These are phyloP conservation scores for Phyllosticta citrichinensis DNA, from an alignment of 2,329 filamentous ascomycete genomes.

Conservation along the genomic window DNA sequence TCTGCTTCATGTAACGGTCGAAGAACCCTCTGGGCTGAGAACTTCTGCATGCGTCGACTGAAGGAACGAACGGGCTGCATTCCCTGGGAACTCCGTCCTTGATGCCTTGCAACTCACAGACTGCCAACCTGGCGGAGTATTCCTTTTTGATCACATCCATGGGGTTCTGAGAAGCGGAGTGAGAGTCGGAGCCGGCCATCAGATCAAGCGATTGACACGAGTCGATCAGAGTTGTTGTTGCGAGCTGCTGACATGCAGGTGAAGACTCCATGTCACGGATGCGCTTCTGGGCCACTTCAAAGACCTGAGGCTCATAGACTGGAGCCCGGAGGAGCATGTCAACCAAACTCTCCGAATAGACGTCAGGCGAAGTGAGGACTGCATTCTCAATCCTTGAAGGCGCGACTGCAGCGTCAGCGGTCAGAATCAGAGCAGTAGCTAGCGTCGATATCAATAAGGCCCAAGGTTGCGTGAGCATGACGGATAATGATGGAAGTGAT, in stretches of 20 bases:
- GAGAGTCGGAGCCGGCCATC: conserved; percentile 13
- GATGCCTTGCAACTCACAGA: conserved; percentile 51
- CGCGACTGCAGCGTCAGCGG: neutral
- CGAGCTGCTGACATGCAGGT: conserved; percentile 44
- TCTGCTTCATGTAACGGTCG: conserved; percentile 6
- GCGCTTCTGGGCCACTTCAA: conserved; percentile 2
- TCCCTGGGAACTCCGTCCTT: conserved; percentile 39
- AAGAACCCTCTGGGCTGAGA: conserved; percentile 17
- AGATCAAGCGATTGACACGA: conserved; percentile 43
- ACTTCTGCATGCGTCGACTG: conserved; percentile 22
- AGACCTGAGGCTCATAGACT: conserved; percentile 14
- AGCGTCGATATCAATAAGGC: neutral
- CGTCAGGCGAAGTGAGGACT: neutral
- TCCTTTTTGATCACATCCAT: conserved; percentile 40
- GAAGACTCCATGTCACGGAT: conserved; percentile 34
- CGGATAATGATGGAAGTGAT: neutral
- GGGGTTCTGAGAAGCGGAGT: conserved; percentile 1
- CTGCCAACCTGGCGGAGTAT: conserved; percentile 52
- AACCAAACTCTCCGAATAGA: neutral
- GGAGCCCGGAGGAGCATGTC: conserved; percentile 14
- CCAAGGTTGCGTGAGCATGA: neutral
- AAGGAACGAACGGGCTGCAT: conserved; percentile 41
- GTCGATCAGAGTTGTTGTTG: conserved; percentile 41
- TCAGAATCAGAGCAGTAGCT: neutral
- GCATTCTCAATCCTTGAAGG: neutral